phyloP scores from a whole-genome alignment of 106 monocot species.

The Dendrobium catenatum region DNA sequence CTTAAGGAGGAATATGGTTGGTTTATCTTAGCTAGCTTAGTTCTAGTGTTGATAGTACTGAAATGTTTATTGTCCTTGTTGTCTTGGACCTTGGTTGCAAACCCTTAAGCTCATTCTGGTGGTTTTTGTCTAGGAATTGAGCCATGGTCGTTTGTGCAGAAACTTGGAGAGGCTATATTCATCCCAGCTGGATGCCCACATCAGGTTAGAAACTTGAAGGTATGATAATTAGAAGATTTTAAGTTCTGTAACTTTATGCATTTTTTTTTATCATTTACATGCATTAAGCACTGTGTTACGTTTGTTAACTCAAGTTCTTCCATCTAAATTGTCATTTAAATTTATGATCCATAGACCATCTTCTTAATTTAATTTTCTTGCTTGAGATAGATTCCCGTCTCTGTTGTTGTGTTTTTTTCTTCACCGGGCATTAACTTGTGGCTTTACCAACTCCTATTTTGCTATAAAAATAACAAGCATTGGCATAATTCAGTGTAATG shows the following conservation, averaged over 20 bases:
- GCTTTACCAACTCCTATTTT: too few relatives aligned
- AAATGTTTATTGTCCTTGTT: neutral
- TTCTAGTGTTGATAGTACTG: neutral
- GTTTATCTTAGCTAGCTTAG: conserved; percentile 8
- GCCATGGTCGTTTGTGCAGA: conserved; percentile 89
- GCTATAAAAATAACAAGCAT: too few relatives aligned
- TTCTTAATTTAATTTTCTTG: too few relatives aligned
- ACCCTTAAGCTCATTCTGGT: neutral
- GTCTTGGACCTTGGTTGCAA: neutral
- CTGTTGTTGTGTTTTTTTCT: too few relatives aligned
- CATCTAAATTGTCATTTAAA: too few relatives aligned
- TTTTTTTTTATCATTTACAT: too few relatives aligned
- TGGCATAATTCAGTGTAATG: too few relatives aligned
- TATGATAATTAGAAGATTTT: conserved; percentile 4
- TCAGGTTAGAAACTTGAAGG: conserved; percentile 93
- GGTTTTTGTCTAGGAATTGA: conserved; percentile 50
- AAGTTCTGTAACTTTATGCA: neutral
- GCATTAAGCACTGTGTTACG: too few relatives aligned
- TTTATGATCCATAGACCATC: too few relatives aligned
- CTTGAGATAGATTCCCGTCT: too few relatives aligned
- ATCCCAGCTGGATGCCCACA: conserved; percentile 95
- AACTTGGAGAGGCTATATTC: conserved; percentile 83
- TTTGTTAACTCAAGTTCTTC: too few relatives aligned
- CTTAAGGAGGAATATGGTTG: conserved; percentile 74
- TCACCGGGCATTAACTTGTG: too few relatives aligned